Evolutionary conservation across 345 rosid genomes (phyloP), one percentile per base, ranked within the genome.

Genomic region (Citrus mangshanensis): DNA sequence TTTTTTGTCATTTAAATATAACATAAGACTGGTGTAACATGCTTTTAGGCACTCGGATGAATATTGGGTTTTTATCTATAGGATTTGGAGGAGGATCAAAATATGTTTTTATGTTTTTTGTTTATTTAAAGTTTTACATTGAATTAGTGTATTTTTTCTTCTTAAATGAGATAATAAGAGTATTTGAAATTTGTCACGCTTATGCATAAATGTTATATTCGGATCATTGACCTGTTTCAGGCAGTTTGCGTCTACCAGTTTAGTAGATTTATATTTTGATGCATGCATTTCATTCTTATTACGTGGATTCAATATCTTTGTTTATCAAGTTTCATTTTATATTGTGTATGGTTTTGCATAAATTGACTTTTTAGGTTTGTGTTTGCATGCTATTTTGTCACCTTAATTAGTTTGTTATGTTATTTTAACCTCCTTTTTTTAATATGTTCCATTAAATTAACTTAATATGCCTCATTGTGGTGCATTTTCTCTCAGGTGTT

Each of bases 401-500:
- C 37, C 51, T 46, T 3, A 46, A 12, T 46, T 46, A 46, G 51
- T 46, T 46, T 46, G 51, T 46, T 46, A 46, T 46, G 51, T 46
- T 46, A 46, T 13, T 0, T 13, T 46, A 46, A 46, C 51, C 51
- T 3, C 51, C 5, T 46, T 12, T 46, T 46, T 12, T 13, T 12
- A 2, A 46, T 46, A 46, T 46, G 13, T 46, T 46, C 51, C 51
- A 46, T 46, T 46, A 46, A 42, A 21, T 81, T 59, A 66, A 58
- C 73, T 72, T 71, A 59, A 68, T 68, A 5, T 24, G 35, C 16
- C 27, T 38, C 38, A 37, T 32, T 60, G 49, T 76, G 68, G 25
- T 75, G 77, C 61, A 35, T 10, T 71, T 68, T 74, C 68, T 77
- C 61, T 58, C 84, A 93, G 99, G 96, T 92, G 51, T 93, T 93